phyloP scores from a whole-genome alignment of 2,329 filamentous ascomycete genomes.

The Nemania sp. region DNA sequence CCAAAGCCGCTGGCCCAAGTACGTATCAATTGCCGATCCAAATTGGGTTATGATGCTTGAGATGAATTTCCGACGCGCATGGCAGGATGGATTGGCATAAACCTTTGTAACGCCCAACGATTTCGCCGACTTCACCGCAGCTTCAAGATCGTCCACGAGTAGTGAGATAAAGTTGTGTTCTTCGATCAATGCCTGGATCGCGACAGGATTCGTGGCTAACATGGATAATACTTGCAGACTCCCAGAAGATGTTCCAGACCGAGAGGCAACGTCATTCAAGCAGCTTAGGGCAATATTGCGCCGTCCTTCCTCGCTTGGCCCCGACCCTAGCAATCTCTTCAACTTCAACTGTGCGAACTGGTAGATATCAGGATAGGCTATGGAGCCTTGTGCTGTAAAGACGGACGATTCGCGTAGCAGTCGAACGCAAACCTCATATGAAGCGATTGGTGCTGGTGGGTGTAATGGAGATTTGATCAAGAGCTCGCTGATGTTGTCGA shows the following conservation, averaged over 20 bases:
- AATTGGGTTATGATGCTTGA: slow-evolving; percentile 59
- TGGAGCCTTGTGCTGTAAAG: slow-evolving; percentile 55
- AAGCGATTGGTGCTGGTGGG: slow-evolving; percentile 36
- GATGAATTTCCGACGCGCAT: slow-evolving; percentile 62
- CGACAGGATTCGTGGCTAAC: slow-evolving; percentile 53
- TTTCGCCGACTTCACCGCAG: slow-evolving; percentile 52
- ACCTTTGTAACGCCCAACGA: slow-evolving; percentile 49
- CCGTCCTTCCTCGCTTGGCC: slow-evolving; percentile 60
- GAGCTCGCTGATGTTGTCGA: slow-evolving; percentile 58
- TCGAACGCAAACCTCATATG: slow-evolving; percentile 62
- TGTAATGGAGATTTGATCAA: slow-evolving; percentile 46
- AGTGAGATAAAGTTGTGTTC: slow-evolving; percentile 66
- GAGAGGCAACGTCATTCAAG: slow-evolving; percentile 67
- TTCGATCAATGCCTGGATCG: slow-evolving; percentile 61
- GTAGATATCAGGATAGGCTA: slow-evolving; percentile 66
- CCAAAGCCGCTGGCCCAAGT: slow-evolving; percentile 71
- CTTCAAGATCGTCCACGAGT: slow-evolving; percentile 67
- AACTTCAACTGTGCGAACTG: slow-evolving; percentile 66
- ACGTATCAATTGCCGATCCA: slow-evolving; percentile 65
- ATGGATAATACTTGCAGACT: slow-evolving; percentile 69
- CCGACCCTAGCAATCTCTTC: slow-evolving; percentile 60
- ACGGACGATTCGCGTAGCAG: slow-evolving; percentile 74
- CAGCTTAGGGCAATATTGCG: slow-evolving; percentile 68
- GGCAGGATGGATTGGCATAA: slow-evolving; percentile 54
- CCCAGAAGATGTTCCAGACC: slow-evolving; percentile 68